phyloP scores from a whole-genome alignment of 768 basidiomycete species.

The Phlegmacium glaucopus region DNA sequence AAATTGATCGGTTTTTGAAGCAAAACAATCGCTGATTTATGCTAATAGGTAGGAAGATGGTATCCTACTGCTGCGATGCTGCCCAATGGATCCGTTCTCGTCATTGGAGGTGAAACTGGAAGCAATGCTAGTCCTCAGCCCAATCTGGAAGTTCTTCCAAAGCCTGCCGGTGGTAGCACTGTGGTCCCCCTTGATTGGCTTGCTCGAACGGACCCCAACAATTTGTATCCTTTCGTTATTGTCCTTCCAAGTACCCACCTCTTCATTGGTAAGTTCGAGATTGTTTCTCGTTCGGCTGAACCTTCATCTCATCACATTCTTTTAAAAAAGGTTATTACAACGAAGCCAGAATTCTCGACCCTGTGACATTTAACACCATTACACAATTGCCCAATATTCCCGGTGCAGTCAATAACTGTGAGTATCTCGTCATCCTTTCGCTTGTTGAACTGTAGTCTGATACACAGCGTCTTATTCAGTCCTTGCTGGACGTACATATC shows the following conservation, averaged over 20 bases:
- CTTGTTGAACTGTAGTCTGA: background rate
- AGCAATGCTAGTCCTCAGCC: conserved; percentile 66
- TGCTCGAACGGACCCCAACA: conserved; percentile 71
- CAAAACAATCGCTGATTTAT: background rate
- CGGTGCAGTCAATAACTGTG: conserved; percentile 65
- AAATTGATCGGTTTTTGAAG: background rate
- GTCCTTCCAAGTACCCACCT: conserved; percentile 67
- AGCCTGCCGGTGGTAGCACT: conserved; percentile 60
- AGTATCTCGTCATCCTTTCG: background rate
- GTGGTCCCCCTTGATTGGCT: conserved; percentile 62
- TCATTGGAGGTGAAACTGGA: conserved; percentile 74
- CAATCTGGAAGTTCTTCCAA: conserved; percentile 70
- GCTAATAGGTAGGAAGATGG: conserved; percentile 58
- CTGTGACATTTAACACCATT: conserved; percentile 60
- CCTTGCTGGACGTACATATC: conserved; percentile 74
- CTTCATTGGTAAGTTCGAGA: conserved; percentile 57
- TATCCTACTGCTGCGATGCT: conserved; percentile 67
- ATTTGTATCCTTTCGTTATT: conserved; percentile 75
- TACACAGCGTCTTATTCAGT: conserved; percentile 28
- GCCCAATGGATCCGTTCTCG: conserved; percentile 70
- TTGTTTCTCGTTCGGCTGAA: background rate
- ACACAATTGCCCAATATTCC: conserved; percentile 67
- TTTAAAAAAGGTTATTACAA: conserved; percentile 63
- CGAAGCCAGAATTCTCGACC: conserved; percentile 73
- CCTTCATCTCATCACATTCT: background rate